Conservation (phyloP, 768 basidiomycete genomes). For the Postia placenta region DNA sequence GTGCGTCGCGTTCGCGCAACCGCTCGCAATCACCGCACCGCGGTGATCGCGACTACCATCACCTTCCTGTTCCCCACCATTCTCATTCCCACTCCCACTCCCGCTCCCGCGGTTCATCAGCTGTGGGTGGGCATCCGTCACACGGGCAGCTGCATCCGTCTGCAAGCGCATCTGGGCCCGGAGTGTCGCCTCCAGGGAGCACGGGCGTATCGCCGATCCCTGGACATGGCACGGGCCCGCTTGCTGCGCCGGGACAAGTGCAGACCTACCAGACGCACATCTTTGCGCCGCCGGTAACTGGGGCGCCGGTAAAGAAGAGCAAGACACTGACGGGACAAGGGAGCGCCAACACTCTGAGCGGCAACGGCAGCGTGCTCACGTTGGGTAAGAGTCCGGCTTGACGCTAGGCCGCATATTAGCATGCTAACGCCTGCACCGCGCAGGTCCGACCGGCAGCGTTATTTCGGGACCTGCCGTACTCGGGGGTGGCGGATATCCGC, state of each 20-base stretch:
- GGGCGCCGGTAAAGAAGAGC: constrained; percentile 63
- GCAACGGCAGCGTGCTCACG: constrained; percentile 18
- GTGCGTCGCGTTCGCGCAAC: constrained; percentile 12
- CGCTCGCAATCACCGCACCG: constrained; percentile 16
- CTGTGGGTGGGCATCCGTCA: not conserved
- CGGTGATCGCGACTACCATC: constrained; percentile 5
- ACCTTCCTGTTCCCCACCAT: constrained; percentile 15
- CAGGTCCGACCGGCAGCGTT: constrained; percentile 18
- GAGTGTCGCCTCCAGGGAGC: constrained; percentile 1
- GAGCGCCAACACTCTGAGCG: constrained; percentile 5
- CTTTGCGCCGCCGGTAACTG: constrained; percentile 68
- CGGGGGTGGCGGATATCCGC: constrained; percentile 27
- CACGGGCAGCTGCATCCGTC: constrained; percentile 11
- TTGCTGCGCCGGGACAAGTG: constrained; percentile 30
- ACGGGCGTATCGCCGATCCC: constrained; percentile 12
- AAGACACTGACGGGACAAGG: constrained; percentile 25
- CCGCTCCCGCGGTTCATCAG: constrained; percentile 11
- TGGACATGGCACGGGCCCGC: constrained; percentile 20
- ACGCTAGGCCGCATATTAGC: not conserved
- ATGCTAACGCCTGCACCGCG: not conserved
- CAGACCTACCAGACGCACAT: constrained; percentile 58
- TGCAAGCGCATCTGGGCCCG: constrained; percentile 4
- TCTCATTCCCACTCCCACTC: not conserved
- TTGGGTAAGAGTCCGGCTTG: constrained; percentile 11
- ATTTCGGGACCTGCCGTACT: constrained; percentile 19